Evolutionary conservation across 192 early-diverging fungal species (phyloP), one percentile per base, ranked within the genome.

Genomic region (Rhizoclosmatium globosum): DNA sequence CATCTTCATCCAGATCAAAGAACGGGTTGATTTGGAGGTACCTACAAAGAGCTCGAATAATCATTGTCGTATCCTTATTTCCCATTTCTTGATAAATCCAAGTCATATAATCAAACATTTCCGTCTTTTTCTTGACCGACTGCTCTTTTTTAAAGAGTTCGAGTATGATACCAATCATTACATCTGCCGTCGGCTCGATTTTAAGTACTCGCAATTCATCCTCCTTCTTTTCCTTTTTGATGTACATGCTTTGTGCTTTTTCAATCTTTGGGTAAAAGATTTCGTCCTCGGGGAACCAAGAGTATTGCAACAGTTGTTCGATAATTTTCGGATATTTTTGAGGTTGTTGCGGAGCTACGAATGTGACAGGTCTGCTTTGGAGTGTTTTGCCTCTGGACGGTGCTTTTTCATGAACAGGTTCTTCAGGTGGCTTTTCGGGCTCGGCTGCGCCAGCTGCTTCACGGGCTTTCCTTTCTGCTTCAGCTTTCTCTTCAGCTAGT

Each of bases 241-340:
- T 50, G 59, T 74, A 74, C 17, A 74, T 15, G 57, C n/a, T 50
- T 45, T 45, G 66, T 21, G 44, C 61, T 62, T 74, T 60, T 62
- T 74, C 58, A 62, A 74, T 74, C 21, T 53, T 69, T 41, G 70
- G 78, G 62, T 64, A 79, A 74, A 79, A 79, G 19, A 79, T 56
- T 74, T 83, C 73, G 56, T 87, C 83, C 11, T 74, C 21, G n/a
- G 85, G 85, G 61, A 78, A 82, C 87, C 87, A 89, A 53, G 70
- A 65, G 62, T 85, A 89, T 21, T 13, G 45, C 77, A 87, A 65
- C 17, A 65, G 48, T 47, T 76, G 65, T 67, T 87, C 82, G 6
- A 87, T 78, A 31, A 82, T 71, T 31, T 43, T 17, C 23, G 87
- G 85, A 46, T 85, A 53, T 53, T 76, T 76, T 3, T 78, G 61